Evolutionary conservation across 2,329 filamentous ascomycete species (phyloP), one percentile per base, ranked within the genome.

Genomic region (Pseudocercospora pini-densiflorae): DNA sequence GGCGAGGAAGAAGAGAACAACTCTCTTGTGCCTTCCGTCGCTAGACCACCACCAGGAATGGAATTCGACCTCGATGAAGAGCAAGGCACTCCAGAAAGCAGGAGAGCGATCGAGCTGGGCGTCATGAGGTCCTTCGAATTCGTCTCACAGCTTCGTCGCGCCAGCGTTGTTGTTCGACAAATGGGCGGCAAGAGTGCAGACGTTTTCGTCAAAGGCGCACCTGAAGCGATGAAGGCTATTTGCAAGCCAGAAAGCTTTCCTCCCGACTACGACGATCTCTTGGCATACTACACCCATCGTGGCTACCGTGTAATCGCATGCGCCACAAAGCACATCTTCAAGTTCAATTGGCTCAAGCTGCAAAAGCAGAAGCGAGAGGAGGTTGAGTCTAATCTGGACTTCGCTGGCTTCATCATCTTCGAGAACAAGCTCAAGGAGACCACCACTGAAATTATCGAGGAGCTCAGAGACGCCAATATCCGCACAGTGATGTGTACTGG

Each of bases 281-380:
- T 99, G 1, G 90, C 90, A 1, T 89, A 92, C 76, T 99, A 99
- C 79, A 99, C 95, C 0, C 95, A 99, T 74, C 90, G 94, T 75
- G 95, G 96, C 23, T 99, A 94, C 80, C 91, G 95, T 77, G 95
- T 99, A 12, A 99, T 99, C 76, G 96, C 92, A 5, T 97, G 94
- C 76, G 95, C 95, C 5, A 92, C 92, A 0, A 97, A 93, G 77
- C 92, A 95, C 75, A 87, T 98, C 61, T 88, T 89, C 64, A 95
- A 93, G 76, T 84, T 98, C 33, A 96, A 90, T 73, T 97, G 93
- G 94, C 88, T 97, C 62, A 97, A 96, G 77, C 90, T 94, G 6
- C 93, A 98, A 75, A 97, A 97, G 81, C 94, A 98, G 90, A 91
- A 89, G 72, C 90, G 95, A 31, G 82, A 89, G 45, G 92, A 97